A percentile compares a stretch with the other conserved stretches of the same genome.
Conservation (phyloP, 345 rosid species). For the Dipteronia dyeriana region DNA sequence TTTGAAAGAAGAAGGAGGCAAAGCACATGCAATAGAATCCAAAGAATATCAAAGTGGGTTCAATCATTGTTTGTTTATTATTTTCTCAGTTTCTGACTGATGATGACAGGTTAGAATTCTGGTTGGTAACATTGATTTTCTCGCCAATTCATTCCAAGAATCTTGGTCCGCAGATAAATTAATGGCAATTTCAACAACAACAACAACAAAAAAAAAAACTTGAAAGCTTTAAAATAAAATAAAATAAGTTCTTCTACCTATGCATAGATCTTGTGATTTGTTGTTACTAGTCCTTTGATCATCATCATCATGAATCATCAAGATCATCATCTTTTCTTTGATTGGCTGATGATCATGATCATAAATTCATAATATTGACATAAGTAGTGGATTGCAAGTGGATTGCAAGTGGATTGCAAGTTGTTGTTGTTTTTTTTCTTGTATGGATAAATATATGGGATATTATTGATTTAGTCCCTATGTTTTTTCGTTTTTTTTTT, state of each 20-base stretch:
- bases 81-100: slow-evolving; percentile 31
- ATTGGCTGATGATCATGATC: slow-evolving; percentile 23
- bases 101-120: slow-evolving; percentile 48
- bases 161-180: slow-evolving; percentile 21
- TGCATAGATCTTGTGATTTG: not conserved
- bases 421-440: not conserved
- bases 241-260: no score
- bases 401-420: slow-evolving; percentile 12
- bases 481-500: no score
- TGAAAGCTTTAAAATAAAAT: no score
- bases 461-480: no score
- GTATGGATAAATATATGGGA: not conserved
- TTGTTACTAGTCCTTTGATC: slow-evolving; percentile 20
- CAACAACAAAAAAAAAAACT: not conserved
- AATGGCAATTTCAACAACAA: not conserved
- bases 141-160: slow-evolving; percentile 37
- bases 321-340: slow-evolving; percentile 6
- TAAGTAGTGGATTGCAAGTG: slow-evolving; percentile 39
- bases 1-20: not conserved
- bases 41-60: slow-evolving; percentile 33
- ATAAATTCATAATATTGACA: not conserved
- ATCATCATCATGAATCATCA: no score
- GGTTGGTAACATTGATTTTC: slow-evolving; percentile 45
- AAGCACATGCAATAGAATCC: slow-evolving; percentile 29
- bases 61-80: slow-evolving; percentile 46